Evolutionary conservation across 108 stramenopile species (phyloP).

Genomic region (Aureococcus anophagefferens): DNA sequence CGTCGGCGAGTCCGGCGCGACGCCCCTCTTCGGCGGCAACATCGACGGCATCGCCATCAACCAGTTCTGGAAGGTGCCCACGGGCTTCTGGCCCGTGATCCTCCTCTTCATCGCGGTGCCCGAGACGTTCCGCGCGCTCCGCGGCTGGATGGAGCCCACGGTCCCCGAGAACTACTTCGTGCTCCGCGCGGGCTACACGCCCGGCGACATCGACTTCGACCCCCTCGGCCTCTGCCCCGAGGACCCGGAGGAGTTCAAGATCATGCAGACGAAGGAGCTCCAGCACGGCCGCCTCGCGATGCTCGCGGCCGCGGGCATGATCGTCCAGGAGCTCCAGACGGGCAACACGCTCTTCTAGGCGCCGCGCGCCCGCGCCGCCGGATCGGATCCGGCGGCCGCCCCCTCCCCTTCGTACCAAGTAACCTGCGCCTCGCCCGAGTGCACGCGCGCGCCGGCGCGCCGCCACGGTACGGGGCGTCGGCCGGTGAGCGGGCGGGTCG

Average conservation of each 20-base stretch:
- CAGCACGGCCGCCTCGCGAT: conserved; percentile 75
- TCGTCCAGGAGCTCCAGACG: conserved; percentile 63
- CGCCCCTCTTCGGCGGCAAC: neutral
- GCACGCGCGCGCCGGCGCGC: too few relatives aligned
- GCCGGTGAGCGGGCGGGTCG: too few relatives aligned
- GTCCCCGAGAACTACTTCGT: too few relatives aligned
- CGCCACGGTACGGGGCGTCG: too few relatives aligned
- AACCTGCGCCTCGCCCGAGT: too few relatives aligned
- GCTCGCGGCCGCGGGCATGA: conserved; percentile 58
- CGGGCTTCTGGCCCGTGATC: conserved; percentile 29
- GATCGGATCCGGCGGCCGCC: too few relatives aligned
- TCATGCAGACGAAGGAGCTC: conserved; percentile 70
- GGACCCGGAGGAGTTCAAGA: conserved; percentile 45
- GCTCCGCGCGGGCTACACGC: conserved; percentile 58
- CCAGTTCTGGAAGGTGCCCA: conserved; percentile 55
- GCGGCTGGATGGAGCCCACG: conserved; percentile 17
- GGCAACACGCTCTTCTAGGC: too few relatives aligned
- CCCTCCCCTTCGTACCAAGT: too few relatives aligned
- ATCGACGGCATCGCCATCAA: conserved; percentile 42
- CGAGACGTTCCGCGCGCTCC: conserved; percentile 31
- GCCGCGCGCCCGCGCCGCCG: too few relatives aligned
- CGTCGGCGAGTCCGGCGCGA: conserved; percentile 39
- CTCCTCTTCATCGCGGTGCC: conserved; percentile 45
- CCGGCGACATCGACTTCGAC: conserved; percentile 70
- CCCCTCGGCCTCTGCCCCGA: conserved; percentile 62